Base-by-base conservation (phyloP, 2,329 filamentous ascomycete genomes). In the Nemania sp. region DNA sequence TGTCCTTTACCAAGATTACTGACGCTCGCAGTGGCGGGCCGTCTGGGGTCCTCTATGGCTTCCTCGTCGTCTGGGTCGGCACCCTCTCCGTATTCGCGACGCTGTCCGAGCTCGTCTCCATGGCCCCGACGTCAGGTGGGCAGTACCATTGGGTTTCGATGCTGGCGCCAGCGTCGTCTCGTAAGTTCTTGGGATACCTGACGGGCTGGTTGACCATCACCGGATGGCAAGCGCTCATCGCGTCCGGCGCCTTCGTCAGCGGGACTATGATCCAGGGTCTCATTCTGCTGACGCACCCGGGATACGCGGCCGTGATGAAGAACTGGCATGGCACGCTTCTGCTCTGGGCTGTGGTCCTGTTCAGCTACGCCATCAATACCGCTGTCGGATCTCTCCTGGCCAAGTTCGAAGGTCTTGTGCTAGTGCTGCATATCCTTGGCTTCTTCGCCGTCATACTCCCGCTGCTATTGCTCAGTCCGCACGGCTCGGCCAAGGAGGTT, bases 31-130 rank as follows among this genome's bases (percentile, higher is more conserved):
- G 63, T 60, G 68, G 68, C 21, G 67, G 68, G 4, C 78, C 81
- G 12, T 76, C 79, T 1, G 81, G 81, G 4, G 71, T 81, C 6
- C 69, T 83, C 10, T 83, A 81, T 64, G 80, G 80, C 49, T 84
- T 79, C 70, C 75, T 84, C 34, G 78, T 83, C 48, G 78, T 81
- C 17, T 83, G 80, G 79, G 67, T 73, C 17, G 79, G 78, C 1
- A 83, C 79, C 0, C 65, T 84, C 55, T 79, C 75, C 0, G 75
- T 65, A 3, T 81, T 80, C 63, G 78, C 76, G 0, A 78, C 79
- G 15, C 77, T 81, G 46, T 77, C 76, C 1, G 80, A 82, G 62
- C 66, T 81, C 37, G 78, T 76, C 0, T 80, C 78, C 4, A 77
- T 82, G 74, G 74, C 65, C 9, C 67, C 63, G 4, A 66, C 60